Evolutionary conservation across 148 eudicot genomes (phyloP), one percentile per base, ranked within the genome.

Genomic region (Rhododendron williamsianum): DNA sequence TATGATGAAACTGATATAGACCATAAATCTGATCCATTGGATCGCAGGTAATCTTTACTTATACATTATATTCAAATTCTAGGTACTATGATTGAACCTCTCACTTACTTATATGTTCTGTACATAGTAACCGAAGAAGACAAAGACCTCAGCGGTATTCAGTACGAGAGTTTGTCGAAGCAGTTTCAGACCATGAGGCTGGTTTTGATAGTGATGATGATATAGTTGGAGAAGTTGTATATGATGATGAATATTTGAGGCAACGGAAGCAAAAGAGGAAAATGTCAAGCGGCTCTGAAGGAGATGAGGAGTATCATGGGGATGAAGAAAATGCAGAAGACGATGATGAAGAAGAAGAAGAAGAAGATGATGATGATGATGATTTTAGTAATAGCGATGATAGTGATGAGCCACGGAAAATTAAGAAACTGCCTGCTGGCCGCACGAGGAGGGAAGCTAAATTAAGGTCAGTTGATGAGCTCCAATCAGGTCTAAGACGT

Each of bases 201-300:
- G 94, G 89, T 76, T 87, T 84, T 84, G 95, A 95, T 60, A 93
- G 94, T 83, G 98, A 94, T 82, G 99, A 97, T 45, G 98, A 97
- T 65, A 97, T 97, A 71, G 98, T 93, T 79, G 99, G 99, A 78
- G 99, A 95, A 90, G 99, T 90, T n/a, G 99, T 94, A 25, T 95
- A 97, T 84, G 96, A 97, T 49, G 98, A 95, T 2, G 99, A 92
- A 74, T 92, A 97, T 86, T 46, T 92, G 69, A 93, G 87, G 80
- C 87, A 81, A 45, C 89, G 91, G 69, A 95, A 95, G 87, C 89
- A 84, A 67, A 93, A 84, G 87, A 91, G 89, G 88, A 92, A 89
- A 82, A 77, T 84, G 80, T 91, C 98, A 23, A 94, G 98, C 54
- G 89, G 99, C 85, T 92, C 98, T 12, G 98, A 94, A 90, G 99